Conservation (phyloP, 305 asterid species). For the Rubia balearica region DNA sequence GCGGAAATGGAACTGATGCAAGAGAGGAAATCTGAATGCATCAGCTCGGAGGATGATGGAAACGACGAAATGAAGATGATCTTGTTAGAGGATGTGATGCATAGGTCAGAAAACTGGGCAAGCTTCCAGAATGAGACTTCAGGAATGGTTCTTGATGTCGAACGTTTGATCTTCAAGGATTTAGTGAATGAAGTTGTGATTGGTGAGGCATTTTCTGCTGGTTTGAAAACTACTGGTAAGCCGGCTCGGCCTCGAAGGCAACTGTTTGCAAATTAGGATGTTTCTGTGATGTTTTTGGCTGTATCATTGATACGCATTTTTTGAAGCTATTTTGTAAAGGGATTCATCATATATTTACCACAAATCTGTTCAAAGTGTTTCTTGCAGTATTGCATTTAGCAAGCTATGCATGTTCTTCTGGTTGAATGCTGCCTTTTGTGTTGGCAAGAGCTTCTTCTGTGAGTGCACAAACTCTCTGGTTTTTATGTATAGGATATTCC, state of each 20-base stretch:
- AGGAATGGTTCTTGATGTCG: conserved; percentile 60
- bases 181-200: conserved; percentile 68
- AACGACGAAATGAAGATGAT: conserved; percentile 52
- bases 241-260: conserved; percentile 26
- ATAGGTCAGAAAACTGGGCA: conserved; percentile 50
- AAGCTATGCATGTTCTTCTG: neutral
- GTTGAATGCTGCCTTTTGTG: no score
- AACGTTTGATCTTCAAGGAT: conserved; percentile 74
- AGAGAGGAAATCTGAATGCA: conserved; percentile 29
- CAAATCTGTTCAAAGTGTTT: neutral
- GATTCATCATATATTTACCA: neutral
- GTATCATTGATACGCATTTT: neutral
- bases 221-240: conserved; percentile 26
- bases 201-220: conserved; percentile 37
- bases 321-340: conserved; percentile 29
- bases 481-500: no score
- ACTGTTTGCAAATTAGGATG: conserved; percentile 39
- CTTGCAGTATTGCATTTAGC: neutral
- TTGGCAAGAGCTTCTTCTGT: neutral
- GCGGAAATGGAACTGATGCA: conserved; percentile 56
- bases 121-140: conserved; percentile 44
- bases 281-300: conserved; percentile 5
- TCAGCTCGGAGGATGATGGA: conserved; percentile 32
- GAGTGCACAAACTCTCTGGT: neutral
- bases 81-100: conserved; percentile 50